Evolutionary conservation across 208 protist species (phyloP), one percentile per base, ranked within the genome.

Genomic region (Acanthamoeba castellanii): DNA sequence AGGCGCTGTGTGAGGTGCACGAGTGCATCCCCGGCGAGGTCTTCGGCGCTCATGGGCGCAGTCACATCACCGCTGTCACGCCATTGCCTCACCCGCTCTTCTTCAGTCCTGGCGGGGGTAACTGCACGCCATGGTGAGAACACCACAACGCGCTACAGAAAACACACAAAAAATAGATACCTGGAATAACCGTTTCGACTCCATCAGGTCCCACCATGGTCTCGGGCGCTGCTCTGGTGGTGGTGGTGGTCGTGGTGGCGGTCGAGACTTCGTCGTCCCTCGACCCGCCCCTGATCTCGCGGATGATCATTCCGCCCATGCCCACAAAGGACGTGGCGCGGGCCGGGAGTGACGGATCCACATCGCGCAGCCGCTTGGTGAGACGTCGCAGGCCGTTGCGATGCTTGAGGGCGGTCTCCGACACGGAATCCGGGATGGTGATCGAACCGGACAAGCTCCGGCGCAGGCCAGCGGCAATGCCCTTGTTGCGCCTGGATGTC

Each of bases 371-470:
- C 7, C n/a, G 9, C 81, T 89, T n/a, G 30, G 50, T 89, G 81
- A 89, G 81, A 32, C 81, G 81, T 7, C 81, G 81, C 25, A 89
- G 81, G 22, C 81, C 34, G 7, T 89, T 34, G 16, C 81, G 81
- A 18, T 66, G 81, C 32, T 64, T 59, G 50, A 89, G 81, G 3
- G 81, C 81, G 52, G 25, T 89, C 81, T 89, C 81, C 20, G 81
- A 89, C 55, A 89, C 30, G 1, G 81, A 89, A 3, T 89, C 81
- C 8, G 81, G 81, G 20, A 89, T 89, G 50, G 42, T 52, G 45
- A 82, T 45, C 22, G 74, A 82, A 25, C 74, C 74, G n/a, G 74
- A 82, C 13, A 82, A 8, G 74, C 42, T 82, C 37, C 74, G 32
- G 42, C 74, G 74, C 25, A 82, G 74, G 14, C 74, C 45, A 2